These are phyloP conservation scores for Yamadazyma akitaensis DNA, from an alignment of 805 yeast genomes.

Conservation along the genomic window DNA sequence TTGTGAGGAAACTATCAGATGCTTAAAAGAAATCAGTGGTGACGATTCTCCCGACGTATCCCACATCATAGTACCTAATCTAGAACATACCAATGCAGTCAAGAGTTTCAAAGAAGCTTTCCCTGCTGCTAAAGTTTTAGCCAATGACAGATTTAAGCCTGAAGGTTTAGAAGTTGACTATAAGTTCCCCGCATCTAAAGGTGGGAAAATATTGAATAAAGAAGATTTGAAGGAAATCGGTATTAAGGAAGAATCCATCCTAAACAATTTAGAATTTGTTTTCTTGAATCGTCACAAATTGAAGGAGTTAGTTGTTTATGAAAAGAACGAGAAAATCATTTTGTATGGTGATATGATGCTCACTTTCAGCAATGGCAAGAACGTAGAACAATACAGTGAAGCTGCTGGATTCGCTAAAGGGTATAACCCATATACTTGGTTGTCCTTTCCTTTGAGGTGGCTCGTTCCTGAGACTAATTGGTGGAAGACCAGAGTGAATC, in stretches of 20 bases:
- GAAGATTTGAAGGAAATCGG: conserved; percentile 26
- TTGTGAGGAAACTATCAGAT: conserved; percentile 40
- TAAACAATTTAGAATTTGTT: conserved; percentile 48
- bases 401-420: conserved; percentile 43
- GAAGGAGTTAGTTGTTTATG: conserved; percentile 53
- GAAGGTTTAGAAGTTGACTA: conserved; percentile 37
- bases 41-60: conserved; percentile 36
- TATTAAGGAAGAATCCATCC: conserved; percentile 35
- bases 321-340: conserved; percentile 44
- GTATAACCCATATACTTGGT: conserved; percentile 43
- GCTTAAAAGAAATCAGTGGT: conserved; percentile 31
- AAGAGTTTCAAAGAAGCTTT: conserved; percentile 45
- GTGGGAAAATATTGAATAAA: conserved; percentile 29
- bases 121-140: conserved; percentile 53
- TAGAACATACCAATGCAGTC: conserved; percentile 63
- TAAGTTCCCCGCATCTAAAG: conserved; percentile 30
- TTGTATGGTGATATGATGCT: conserved; percentile 60
- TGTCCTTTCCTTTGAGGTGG: conserved; percentile 36
- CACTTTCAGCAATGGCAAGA: conserved; percentile 46
- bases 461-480: conserved; percentile 28
- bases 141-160: conserved; percentile 40
- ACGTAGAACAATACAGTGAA: conserved; percentile 41
- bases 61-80: conserved; percentile 58
- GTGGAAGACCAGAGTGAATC: conserved; percentile 6
- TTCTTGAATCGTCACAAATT: conserved; percentile 56